Base-by-base conservation (phyloP, 1,284 basidiomycete species). In the Cutaneotrichosporon cutaneum region DNA sequence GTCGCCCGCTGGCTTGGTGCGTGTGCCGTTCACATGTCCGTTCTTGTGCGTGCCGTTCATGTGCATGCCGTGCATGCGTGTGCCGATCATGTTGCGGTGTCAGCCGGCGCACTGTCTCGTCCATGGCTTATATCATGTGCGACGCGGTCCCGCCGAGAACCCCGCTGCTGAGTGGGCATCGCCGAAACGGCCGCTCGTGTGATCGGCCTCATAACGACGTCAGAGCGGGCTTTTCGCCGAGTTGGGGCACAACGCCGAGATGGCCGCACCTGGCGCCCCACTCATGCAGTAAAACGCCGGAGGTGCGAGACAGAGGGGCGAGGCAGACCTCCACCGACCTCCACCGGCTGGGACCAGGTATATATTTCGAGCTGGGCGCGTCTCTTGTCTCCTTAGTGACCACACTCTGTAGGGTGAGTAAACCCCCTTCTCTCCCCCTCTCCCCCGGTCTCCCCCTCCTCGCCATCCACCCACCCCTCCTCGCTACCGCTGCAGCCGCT, bases 371-470 rank as follows among this genome's bases (percentile, higher is more conserved):
- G n/a, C n/a, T n/a, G n/a, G n/a, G n/a, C n/a, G n/a, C n/a, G n/a
- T n/a, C n/a, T 62, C 62, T 53, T 54, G 44, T 64, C 64, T 70
- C 60, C 63, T 53, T 60, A 70, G 59, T 56, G 69, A 68, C 58
- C 60, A 68, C 68, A 68, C 67, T 71, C 55, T 65, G 67, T 65
- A 71, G 52, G 68, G 70, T 61, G 26, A 60, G 66, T 67, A 18
- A 13, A 13, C n/a, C 18, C 44, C 55, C 54, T 47, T 10, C 52
- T 44, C 56, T 54, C 54, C 42, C 45, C 44, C 33, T 58, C 58
- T 18, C 50, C 47, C 35, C 47, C 47, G 26, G 22, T 33, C 36
- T 50, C 30, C 26, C 7, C 56, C 33, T 44, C 56, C 51, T 55
- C 44, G 39, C 45, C 51, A 36, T 44, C 36, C 39, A 50, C 48